A percentile compares a stretch with the other conserved stretches of the same genome.
phyloP scores from a whole-genome alignment of 306 rosid genomes.

The Styphnolobium japonicum region DNA sequence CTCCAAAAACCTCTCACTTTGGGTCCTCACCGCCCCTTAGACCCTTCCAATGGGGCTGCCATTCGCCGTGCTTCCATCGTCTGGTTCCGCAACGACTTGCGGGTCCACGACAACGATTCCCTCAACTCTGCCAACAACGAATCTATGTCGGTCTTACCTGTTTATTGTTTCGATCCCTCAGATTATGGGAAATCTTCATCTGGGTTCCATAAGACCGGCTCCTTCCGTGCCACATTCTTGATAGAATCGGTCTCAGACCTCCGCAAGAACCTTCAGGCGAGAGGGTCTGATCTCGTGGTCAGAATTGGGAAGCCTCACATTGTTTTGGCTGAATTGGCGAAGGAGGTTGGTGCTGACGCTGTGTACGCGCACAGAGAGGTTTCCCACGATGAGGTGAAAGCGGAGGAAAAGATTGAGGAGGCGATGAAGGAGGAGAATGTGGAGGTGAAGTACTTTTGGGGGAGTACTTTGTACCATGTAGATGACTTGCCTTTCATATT shows the following conservation, averaged over 20 bases:
- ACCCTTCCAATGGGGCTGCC: slow-evolving; percentile 85
- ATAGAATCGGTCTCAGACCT: slow-evolving; percentile 79
- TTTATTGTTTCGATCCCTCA: slow-evolving; percentile 88
- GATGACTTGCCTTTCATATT: slow-evolving; percentile 87
- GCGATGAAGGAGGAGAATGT: slow-evolving; percentile 84
- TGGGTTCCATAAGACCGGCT: slow-evolving; percentile 87
- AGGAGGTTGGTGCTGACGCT: slow-evolving; percentile 81
- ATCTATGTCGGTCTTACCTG: slow-evolving; percentile 79
- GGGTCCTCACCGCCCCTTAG: slow-evolving; percentile 73
- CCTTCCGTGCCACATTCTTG: slow-evolving; percentile 69
- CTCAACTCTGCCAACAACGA: slow-evolving; percentile 75
- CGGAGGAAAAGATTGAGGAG: slow-evolving; percentile 72
- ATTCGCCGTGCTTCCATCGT: slow-evolving; percentile 78
- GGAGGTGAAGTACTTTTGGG: slow-evolving; percentile 92
- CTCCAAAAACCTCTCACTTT: slow-evolving; percentile 64
- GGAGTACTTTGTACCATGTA: slow-evolving; percentile 79
- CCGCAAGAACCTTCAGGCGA: slow-evolving; percentile 62
- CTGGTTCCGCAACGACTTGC: slow-evolving; percentile 94
- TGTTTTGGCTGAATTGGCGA: slow-evolving; percentile 73
- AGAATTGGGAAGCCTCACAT: slow-evolving; percentile 82
- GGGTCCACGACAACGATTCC: slow-evolving; percentile 80
- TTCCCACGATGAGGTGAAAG: slow-evolving; percentile 76
- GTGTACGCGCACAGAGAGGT: slow-evolving; percentile 79
- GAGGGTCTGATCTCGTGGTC: slow-evolving; percentile 90
- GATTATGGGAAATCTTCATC: slow-evolving; percentile 85